These are phyloP conservation scores for Rhizomucor miehei DNA, from an alignment of 371 early-diverging fungal species.

Conservation along the genomic window DNA sequence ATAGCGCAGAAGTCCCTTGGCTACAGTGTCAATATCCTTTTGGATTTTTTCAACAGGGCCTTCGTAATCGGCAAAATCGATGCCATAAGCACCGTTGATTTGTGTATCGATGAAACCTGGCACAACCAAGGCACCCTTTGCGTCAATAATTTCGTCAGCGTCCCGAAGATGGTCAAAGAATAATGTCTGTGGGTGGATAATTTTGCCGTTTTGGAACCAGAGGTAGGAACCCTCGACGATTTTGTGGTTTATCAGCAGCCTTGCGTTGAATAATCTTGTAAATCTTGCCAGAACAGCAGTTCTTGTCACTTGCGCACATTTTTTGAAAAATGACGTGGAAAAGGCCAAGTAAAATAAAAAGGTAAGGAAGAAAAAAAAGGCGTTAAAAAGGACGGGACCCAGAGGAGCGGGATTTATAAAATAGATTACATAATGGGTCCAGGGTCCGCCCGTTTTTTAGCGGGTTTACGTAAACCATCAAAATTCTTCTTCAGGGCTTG, in stretches of 20 bases:
- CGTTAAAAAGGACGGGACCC: background rate
- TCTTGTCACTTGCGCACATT: conserved; percentile 6
- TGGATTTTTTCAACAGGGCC: conserved; percentile 42
- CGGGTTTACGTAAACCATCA: no score
- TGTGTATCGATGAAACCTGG: conserved; percentile 86
- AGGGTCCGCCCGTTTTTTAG: background rate
- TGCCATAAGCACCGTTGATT: conserved; percentile 85
- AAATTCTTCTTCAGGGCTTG: no score
- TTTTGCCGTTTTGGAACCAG: conserved; percentile 77
- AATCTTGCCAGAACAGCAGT: conserved; percentile 37
- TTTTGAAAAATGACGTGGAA: background rate
- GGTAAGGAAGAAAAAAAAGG: conserved; percentile 2
- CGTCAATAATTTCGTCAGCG: conserved; percentile 75
- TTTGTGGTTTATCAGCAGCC: conserved; percentile 68
- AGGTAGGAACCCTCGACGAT: conserved; percentile 71
- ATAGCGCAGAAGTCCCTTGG: conserved; percentile 72
- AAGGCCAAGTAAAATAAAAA: background rate
- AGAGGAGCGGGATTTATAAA: no score
- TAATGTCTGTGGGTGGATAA: conserved; percentile 70
- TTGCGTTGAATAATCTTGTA: conserved; percentile 79
- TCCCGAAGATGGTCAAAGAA: conserved; percentile 68
- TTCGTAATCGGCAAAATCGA: conserved; percentile 71
- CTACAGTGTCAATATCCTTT: conserved; percentile 61
- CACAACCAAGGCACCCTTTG: conserved; percentile 66
- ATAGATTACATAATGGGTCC: no score